phyloP scores from a whole-genome alignment of 441 rosid genomes.

The Gossypium schwendimanii region DNA sequence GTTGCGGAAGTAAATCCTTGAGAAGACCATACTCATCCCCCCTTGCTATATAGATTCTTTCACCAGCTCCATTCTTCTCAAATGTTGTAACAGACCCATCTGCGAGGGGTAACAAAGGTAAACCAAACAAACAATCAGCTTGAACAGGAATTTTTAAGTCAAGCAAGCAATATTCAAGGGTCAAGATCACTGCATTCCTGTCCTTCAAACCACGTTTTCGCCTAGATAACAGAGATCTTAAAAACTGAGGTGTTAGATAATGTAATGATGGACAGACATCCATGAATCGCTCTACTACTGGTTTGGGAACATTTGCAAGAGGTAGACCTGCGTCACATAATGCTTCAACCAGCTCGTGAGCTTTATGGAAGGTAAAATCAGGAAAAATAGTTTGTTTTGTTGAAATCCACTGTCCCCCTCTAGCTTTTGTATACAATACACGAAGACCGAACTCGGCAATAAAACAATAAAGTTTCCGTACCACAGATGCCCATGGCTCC shows the following conservation, averaged over 20 bases:
- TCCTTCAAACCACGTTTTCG: conserved; percentile 70
- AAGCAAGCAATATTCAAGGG: conserved; percentile 91
- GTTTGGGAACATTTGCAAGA: conserved; percentile 52
- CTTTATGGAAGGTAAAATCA: conserved; percentile 69
- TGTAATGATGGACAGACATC: conserved; percentile 74
- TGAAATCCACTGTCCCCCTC: conserved; percentile 92
- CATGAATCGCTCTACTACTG: conserved; percentile 62
- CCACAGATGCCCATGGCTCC: conserved; percentile 97
- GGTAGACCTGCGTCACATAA: conserved; percentile 90
- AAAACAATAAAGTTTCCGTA: conserved; percentile 59
- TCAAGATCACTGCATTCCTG: conserved; percentile 56
- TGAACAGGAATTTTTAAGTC: conserved; percentile 52
- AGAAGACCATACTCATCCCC: conserved; percentile 75
- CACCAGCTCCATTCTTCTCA: conserved; percentile 69
- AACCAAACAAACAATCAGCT: conserved; percentile 56
- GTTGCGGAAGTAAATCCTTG: conserved; percentile 76
- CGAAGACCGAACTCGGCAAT: conserved; percentile 71
- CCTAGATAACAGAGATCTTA: conserved; percentile 69
- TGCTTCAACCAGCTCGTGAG: conserved; percentile 67
- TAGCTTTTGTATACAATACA: conserved; percentile 79
- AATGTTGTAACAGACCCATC: conserved; percentile 79
- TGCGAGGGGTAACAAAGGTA: conserved; percentile 84
- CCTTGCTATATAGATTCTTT: conserved; percentile 72
- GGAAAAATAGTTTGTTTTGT: conserved; percentile 92
- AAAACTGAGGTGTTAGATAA: conserved; percentile 71